Conservation (phyloP, 352 stramenopile species). For the Globisporangium emineosum region DNA sequence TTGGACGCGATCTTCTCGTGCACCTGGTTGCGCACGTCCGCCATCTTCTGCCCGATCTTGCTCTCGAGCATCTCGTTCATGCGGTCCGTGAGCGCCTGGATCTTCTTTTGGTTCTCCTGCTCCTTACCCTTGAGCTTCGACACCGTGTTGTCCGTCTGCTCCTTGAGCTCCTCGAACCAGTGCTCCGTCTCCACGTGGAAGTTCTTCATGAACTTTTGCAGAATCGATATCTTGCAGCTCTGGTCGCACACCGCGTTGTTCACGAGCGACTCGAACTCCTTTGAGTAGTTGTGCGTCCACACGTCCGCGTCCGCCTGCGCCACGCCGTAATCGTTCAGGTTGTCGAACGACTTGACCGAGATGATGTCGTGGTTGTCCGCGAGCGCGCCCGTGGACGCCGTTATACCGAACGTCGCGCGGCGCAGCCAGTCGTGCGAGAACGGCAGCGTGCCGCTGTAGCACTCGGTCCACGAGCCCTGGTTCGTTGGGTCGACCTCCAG, state of each 20-base stretch:
- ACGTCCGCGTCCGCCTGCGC: conserved; percentile 59
- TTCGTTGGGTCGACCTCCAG: conserved; percentile 65
- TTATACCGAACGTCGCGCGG: conserved; percentile 62
- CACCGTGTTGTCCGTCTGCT: conserved; percentile 75
- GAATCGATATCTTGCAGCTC: conserved; percentile 76
- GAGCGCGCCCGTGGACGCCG: conserved; percentile 69
- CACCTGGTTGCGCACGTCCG: conserved; percentile 53
- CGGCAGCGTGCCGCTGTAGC: conserved; percentile 62
- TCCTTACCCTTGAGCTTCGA: conserved; percentile 74
- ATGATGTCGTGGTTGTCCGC: conserved; percentile 86
- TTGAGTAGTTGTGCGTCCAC: conserved; percentile 84
- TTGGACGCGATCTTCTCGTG: conserved; percentile 66
- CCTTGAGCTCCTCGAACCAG: conserved; percentile 79
- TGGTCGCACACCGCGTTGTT: conserved; percentile 61
- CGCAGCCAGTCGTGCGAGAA: conserved; percentile 69
- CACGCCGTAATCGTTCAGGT: conserved; percentile 54
- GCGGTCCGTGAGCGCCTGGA: conserved; percentile 63
- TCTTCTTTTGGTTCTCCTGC: conserved; percentile 64
- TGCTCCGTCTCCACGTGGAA: conserved; percentile 83
- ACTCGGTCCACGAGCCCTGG: conserved; percentile 51
- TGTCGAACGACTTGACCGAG: conserved; percentile 58
- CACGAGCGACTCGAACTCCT: conserved; percentile 70
- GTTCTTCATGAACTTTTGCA: conserved; percentile 80
- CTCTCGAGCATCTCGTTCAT: conserved; percentile 71
- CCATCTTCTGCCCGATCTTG: conserved; percentile 72